Conservation (phyloP, 768 basidiomycete genomes). For the Terana coerulea region DNA sequence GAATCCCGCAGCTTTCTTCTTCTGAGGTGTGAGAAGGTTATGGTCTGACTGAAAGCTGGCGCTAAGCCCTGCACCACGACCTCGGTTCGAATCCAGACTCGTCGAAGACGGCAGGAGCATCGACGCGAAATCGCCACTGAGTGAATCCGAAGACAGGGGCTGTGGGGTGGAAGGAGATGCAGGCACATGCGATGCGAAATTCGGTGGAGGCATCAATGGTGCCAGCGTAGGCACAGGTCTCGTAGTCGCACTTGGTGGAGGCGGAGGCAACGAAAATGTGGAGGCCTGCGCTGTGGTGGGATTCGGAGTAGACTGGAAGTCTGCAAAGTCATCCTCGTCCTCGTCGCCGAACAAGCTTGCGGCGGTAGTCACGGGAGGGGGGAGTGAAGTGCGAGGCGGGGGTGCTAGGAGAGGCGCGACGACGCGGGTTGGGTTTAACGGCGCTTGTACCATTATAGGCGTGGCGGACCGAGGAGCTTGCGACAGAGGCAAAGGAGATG, state of each 20-base stretch:
- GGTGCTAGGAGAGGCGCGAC: not conserved
- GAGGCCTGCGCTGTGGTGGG: not conserved
- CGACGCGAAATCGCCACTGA: slow-evolving; percentile 21
- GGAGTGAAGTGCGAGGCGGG: not conserved
- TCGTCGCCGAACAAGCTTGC: slow-evolving; percentile 4
- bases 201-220: slow-evolving; percentile 24
- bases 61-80: slow-evolving; percentile 12
- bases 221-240: slow-evolving; percentile 16
- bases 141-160: slow-evolving; percentile 7
- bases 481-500: not conserved
- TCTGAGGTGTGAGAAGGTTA: slow-evolving; percentile 17
- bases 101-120: slow-evolving; percentile 23
- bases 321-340: slow-evolving; percentile 24
- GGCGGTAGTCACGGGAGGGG: slow-evolving; percentile 4
- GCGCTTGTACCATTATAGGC: not conserved
- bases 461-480: slow-evolving; percentile 7
- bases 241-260: slow-evolving; percentile 6
- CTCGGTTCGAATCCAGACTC: slow-evolving; percentile 13
- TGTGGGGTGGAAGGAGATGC: slow-evolving; percentile 11
- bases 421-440: slow-evolving; percentile 6
- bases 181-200: slow-evolving; percentile 10
- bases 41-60: slow-evolving; percentile 18
- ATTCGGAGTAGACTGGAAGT: slow-evolving; percentile 23
- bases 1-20: slow-evolving; percentile 24
- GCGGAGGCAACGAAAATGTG: not conserved